Evolutionary conservation across 495 filamentous ascomycete species (phyloP).

Genomic region (Astrothelium macrocarpum): DNA sequence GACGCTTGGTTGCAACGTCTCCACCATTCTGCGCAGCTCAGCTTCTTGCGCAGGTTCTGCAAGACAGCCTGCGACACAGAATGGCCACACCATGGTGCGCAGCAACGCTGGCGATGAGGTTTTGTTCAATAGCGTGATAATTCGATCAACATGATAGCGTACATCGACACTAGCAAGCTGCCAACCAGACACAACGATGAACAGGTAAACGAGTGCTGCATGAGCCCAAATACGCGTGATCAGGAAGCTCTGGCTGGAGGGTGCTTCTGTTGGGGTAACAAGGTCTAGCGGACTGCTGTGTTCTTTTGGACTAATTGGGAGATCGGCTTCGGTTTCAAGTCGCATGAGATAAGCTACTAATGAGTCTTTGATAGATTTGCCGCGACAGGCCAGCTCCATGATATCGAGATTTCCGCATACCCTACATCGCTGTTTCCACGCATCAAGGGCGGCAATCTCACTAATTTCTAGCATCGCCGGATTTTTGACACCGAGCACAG

Average conservation of each 20-base stretch:
- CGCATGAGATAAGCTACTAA: slow-evolving; percentile 28
- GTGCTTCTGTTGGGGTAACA: slow-evolving; percentile 9
- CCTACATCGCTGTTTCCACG: slow-evolving; percentile 41
- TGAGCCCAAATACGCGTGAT: slow-evolving; percentile 40
- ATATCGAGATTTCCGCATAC: slow-evolving; percentile 36
- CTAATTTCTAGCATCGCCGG: slow-evolving; percentile 38
- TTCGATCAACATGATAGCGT: slow-evolving; percentile 28
- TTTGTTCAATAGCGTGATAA: slow-evolving; percentile 28
- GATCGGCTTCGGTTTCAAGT: slow-evolving; percentile 16
- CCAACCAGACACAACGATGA: slow-evolving; percentile 44
- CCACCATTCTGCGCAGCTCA: slow-evolving; percentile 33
- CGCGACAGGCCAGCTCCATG: slow-evolving; percentile 37
- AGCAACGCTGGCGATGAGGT: slow-evolving; percentile 24
- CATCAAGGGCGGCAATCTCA: slow-evolving; percentile 41
- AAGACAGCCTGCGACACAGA: slow-evolving; percentile 44
- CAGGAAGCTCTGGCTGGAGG: slow-evolving; percentile 14
- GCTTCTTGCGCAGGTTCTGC: slow-evolving; percentile 36
- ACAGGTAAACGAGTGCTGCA: slow-evolving; percentile 40
- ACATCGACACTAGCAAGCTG: slow-evolving; percentile 38
- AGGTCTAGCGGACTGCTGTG: slow-evolving; percentile 11
- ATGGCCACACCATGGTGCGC: slow-evolving; percentile 41
- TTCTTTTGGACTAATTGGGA: slow-evolving; percentile 2
- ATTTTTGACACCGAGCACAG: slow-evolving; percentile 39
- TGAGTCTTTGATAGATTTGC: slow-evolving; percentile 31
- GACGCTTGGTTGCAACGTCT: slow-evolving; percentile 32